Base-by-base conservation (phyloP, 805 yeast species). In the Nakazawaea siamensis region DNA sequence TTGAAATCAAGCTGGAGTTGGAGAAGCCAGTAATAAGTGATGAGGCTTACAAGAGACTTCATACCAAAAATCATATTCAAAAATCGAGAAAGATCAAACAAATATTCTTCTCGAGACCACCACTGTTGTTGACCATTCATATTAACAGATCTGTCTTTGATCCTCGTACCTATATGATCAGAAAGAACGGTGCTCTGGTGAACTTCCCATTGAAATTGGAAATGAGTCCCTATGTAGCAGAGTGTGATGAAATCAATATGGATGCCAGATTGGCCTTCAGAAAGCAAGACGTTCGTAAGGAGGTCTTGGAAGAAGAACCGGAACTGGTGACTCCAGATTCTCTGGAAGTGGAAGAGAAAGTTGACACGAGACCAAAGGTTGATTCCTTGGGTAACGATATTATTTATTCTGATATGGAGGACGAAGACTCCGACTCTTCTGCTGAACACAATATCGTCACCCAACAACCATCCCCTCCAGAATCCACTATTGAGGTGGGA, bases 131-230 rank as follows among this genome's bases (percentile, higher is more conserved):
- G 30, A 74, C 90, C 35, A 70, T 90, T 29, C 97, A 92, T 55
- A 81, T 90, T 43, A 90, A 90, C 54, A 73, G 98, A 50, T 85
- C 95, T 2, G 96, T 85, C 11, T 90, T 87, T 55, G 97, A 90
- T 55, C 84, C 92, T 37, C 64, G 73, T 37, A 82, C 95, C 0
- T 92, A 83, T 41, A 73, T 72, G 65, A 81, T 86, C 18, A 72
- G 84, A 43, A 90, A 90, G 54, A 88, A 88, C 53, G 75, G 83
- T 33, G 80, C 95, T 4, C 71, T 74, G 34, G 90, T 90, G n/a
- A 57, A 71, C 9, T 87, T 87, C 60, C 90, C 94, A 3, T 49
- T 73, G 27, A 62, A 66, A 29, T 60, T 90, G 40, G 79, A 86
- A 50, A 60, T 88, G 48, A 63, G 76, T 10, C 75, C 71, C 16